phyloP scores from a whole-genome alignment of 148 eudicot genomes.

The Nepenthes mirabilis region DNA sequence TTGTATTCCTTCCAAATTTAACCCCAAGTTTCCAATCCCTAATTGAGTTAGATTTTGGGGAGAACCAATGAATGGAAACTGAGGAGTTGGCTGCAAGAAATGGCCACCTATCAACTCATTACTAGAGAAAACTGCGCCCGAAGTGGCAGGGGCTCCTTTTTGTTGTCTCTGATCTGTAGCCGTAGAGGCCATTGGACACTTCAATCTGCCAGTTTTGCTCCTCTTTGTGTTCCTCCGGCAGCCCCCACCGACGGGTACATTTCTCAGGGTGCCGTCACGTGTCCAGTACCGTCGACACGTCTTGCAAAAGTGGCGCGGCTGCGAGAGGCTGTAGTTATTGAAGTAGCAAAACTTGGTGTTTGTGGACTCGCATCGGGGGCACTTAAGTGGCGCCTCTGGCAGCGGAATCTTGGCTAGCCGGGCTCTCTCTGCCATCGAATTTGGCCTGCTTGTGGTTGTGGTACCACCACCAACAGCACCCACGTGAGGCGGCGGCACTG shows the following conservation, averaged over 20 bases:
- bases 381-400: constrained; percentile 51
- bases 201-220: constrained; percentile 17
- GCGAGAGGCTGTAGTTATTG: constrained; percentile 59
- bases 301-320: constrained; percentile 72
- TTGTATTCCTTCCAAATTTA: background rate
- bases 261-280: constrained; percentile 48
- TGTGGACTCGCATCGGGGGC: constrained; percentile 65
- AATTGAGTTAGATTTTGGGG: constrained; percentile 33
- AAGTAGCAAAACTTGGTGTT: constrained; percentile 69
- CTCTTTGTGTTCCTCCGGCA: constrained; percentile 46
- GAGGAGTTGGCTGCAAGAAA: constrained; percentile 14
- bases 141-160: background rate
- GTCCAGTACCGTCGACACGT: constrained; percentile 69
- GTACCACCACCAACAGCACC: constrained; percentile 10
- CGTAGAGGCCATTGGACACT: constrained; percentile 12
- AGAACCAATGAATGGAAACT: constrained; percentile 33
- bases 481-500: background rate
- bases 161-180: constrained; percentile 1
- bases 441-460: constrained; percentile 17
- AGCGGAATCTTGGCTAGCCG: constrained; percentile 43
- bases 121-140: constrained; percentile 13
- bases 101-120: constrained; percentile 12
- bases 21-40: constrained; percentile 23
- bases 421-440: constrained; percentile 64
- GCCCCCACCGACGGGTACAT: constrained; percentile 66